Evolutionary conservation across 1,284 basidiomycete genomes (phyloP).

Genomic region (Boletus smithii): DNA sequence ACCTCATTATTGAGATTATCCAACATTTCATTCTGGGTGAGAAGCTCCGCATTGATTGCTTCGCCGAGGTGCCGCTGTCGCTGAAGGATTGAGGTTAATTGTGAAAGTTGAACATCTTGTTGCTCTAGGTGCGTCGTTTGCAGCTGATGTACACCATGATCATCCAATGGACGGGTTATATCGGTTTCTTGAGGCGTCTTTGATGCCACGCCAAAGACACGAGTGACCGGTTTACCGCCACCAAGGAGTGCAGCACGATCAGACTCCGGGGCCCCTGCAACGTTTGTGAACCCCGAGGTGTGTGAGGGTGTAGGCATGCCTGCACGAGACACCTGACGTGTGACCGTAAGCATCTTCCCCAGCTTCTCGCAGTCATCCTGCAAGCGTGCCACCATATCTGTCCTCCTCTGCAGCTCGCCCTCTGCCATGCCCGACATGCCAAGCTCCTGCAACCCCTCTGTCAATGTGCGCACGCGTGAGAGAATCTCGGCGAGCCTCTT

Average conservation of each 20-base stretch:
- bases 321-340: conserved; percentile 51
- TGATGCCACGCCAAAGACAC: conserved; percentile 72
- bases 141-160: conserved; percentile 74
- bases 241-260: conserved; percentile 64
- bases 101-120: conserved; percentile 81
- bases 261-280: conserved; percentile 47
- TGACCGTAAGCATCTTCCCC: conserved; percentile 71
- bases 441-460: conserved; percentile 63
- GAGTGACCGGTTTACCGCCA: conserved; percentile 50
- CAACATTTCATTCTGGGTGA: conserved; percentile 82
- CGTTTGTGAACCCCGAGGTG: conserved; percentile 26
- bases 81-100: conserved; percentile 79
- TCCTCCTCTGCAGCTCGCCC: conserved; percentile 79
- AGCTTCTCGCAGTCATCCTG: conserved; percentile 86
- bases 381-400: conserved; percentile 78
- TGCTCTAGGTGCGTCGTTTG: conserved; percentile 79
- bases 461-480: conserved; percentile 66
- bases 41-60: conserved; percentile 84
- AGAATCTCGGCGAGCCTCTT: conserved; percentile 75
- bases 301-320: conserved; percentile 23
- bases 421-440: conserved; percentile 71
- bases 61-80: conserved; percentile 85
- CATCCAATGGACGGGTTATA: conserved; percentile 82
- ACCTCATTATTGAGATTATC: conserved; percentile 76
- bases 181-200: conserved; percentile 74